Evolutionary conservation across 2,329 filamentous ascomycete genomes (phyloP), one percentile per base, ranked within the genome.

Genomic region (Teratosphaeriaceae sp.): DNA sequence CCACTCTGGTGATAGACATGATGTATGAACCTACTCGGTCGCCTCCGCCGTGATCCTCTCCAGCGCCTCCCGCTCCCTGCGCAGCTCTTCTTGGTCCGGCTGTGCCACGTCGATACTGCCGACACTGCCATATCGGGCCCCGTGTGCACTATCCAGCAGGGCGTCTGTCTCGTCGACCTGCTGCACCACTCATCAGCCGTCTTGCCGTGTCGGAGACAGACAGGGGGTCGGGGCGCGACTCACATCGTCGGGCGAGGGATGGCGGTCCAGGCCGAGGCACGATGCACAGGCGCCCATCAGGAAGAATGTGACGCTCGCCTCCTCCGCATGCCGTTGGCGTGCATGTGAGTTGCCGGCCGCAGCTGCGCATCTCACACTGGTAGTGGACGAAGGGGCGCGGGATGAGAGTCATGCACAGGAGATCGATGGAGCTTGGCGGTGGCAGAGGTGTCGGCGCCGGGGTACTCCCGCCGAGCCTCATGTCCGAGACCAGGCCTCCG

Each of bases 1-100:
- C 38, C 23, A 35, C 38, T 15, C 35, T 23, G 23, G 20, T 6
- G 12, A 21, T 19, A 16, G 38, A n/a, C 18, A n/a, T 18, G 5
- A 41, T 29, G 13, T 23, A 20, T 2, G 22, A n/a, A 39, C 66
- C 44, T 54, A 72, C 71, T 72, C 69, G 19, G 68, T 65, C 11
- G 71, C 72, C 50, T 70, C 65, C 34, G 68, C 67, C 39, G 70
- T 73, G 46, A 74, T 70, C 26, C 67, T 65, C 53, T 72, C 69
- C 45, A 73, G 54, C 22, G 65, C 67, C 51, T 73, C 70, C 30
- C 70, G 61, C 54, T 72, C 67, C 49, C 68, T 64, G 45, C 65
- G 60, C 41, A 73, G 60, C 57, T 73, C 70, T 52, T 73, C 70
- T 41, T 69, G 69, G 52, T 73, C 70, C 24, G 65, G 66, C 54